Evolutionary conservation across 176 grass and related monocot genomes (phyloP), one percentile per base, ranked within the genome.

Genomic region (Carex scoparia): DNA sequence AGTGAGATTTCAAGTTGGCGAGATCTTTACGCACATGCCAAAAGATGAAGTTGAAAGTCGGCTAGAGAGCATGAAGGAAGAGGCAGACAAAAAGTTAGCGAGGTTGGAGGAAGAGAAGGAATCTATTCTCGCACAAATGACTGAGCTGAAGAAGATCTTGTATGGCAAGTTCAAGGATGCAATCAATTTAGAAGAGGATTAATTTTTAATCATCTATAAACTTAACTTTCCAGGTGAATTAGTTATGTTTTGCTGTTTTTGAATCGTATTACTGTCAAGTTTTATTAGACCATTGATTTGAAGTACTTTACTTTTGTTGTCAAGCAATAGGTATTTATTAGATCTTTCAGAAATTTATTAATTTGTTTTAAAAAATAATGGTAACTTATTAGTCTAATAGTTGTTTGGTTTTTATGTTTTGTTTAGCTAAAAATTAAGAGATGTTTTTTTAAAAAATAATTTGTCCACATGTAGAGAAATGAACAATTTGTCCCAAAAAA

Each of bases 181-280:
- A 49, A 99, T 99, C 84, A 99, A 99, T 88, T 85, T 99, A 80
- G 96, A 99, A 89, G 96, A 99, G 83, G 96, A 99, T 87, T 99
- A 81, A 62, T 58, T 32, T 56, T 71, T 13, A 28, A 8, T 56
- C 23, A 32, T 28, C 23, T 14, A 1, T 49, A 73, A n/a, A 10
- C 32, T 31, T 40, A 44, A 70, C 7, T 56, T 77, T 56, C 12
- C 49, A 56, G 27, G 23, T 77, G 73, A 57, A 77, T 56, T 77
- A 27, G 10, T 32, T 77, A 1, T 77, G 27, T 56, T 77, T 32
- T 53, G 19, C 46, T 63, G 33, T 62, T 51, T 65, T 9, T 44
- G 3, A 51, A 2, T 9, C 10, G 48, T 77, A 56, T 56, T 32
- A 57, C 5, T 55, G 3, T 16, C 19, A 77, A 77, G 23, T 77